Base-by-base conservation (phyloP, 192 early-diverging fungal genomes). In the Pilaira anomala region DNA sequence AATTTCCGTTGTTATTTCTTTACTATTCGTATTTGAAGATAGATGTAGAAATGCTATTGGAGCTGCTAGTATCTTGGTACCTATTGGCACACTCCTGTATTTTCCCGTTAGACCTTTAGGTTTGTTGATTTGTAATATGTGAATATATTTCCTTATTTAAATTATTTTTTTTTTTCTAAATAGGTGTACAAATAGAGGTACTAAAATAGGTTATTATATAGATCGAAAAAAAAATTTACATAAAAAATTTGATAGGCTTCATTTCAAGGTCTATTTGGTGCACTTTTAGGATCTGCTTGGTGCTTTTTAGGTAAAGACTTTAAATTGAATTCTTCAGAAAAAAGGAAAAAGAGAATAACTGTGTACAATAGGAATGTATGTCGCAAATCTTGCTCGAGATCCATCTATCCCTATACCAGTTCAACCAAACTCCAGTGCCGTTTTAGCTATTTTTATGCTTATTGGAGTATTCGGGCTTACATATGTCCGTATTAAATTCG, bases 161-260 rank as follows among this genome's bases (percentile, higher is more conserved):
- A 46, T 50, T 54, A 11, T 30, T 28, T 30, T 54, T 14, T 28
- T 28, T 46, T 39, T 30, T 49, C 22, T 26, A 21, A 46, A 1
- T 50, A 52, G 70, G 70, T 50, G 50, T 66, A 8, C 70, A 72
- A 28, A 56, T 52, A 4, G 70, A 72, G 70, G 70, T 72, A 66
- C 24, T 6, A 12, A 26, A 46, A 11, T 19, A 36, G 25, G 22
- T 2, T 5, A 0, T 13, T 30, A 8, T 22, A 33, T 33, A 26
- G 0, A 14, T 1, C n/a, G n/a, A 62, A 33, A 22, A 1, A n/a
- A 48, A 25, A n/a, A 14, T 49, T 18, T 22, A 7, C 13, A 49
- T 30, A 33, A 16, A 11, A 30, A 30, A 49, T 48, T 7, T 30
- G 25, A 48, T 62, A 60, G 65, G 52, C 52, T 22, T 30, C 45